These are phyloP conservation scores for Paspalum vaginatum DNA, from an alignment of 176 grass and related monocot species.

Conservation along the genomic window DNA sequence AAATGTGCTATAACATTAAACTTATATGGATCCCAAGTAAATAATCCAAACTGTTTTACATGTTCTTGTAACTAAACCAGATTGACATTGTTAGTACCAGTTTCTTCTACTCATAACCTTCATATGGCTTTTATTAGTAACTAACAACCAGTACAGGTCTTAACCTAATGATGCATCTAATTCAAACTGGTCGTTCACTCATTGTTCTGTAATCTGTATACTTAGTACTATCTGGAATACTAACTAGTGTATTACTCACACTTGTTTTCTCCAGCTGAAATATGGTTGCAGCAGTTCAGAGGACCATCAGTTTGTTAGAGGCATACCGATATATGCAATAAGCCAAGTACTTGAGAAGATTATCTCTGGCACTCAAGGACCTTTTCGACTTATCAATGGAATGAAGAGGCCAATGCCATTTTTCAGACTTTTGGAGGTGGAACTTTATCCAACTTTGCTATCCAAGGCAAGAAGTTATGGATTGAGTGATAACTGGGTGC, in stretches of 20 bases:
- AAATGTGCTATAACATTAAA: conserved; percentile 28
- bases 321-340: conserved; percentile 96
- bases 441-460: conserved; percentile 98
- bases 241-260: conserved; percentile 5
- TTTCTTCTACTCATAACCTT: neutral
- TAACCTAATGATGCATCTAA: conserved; percentile 7
- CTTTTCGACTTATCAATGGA: conserved; percentile 86
- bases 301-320: conserved; percentile 99
- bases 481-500: conserved; percentile 90
- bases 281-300: conserved; percentile 89
- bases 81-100: neutral
- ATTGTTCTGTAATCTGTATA: neutral
- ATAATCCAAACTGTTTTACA: neutral
- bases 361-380: conserved; percentile 56
- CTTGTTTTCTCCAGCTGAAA: conserved; percentile 67
- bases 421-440: conserved; percentile 88
- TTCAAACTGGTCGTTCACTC: neutral
- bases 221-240: neutral
- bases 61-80: conserved; percentile 1
- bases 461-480: conserved; percentile 99
- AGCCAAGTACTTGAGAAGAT: conserved; percentile 95
- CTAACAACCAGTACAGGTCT: neutral
- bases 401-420: conserved; percentile 76
- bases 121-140: neutral
- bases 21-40: conserved; percentile 1